Evolutionary conservation across 169 alveolate species (phyloP).

Genomic region (Eimeria brunetti): DNA sequence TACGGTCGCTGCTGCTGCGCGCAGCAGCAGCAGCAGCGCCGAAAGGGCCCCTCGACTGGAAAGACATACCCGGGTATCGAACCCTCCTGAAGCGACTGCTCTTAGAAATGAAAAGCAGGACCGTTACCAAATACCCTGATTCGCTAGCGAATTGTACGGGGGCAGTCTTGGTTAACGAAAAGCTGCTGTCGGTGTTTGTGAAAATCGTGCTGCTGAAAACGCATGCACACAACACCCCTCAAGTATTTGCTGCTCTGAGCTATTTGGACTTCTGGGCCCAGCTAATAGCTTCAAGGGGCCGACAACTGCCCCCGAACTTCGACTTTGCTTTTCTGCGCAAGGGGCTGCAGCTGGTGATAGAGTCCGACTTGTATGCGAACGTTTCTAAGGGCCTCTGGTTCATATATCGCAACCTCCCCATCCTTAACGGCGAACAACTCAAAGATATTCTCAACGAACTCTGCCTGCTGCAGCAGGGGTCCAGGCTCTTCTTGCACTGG

Average conservation of each 20-base stretch:
- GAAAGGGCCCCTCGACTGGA: slow-evolving; percentile 68
- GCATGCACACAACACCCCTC: slow-evolving; percentile 66
- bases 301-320: slow-evolving; percentile 79
- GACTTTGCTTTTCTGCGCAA: slow-evolving; percentile 74
- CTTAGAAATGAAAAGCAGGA: slow-evolving; percentile 74
- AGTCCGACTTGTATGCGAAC: slow-evolving; percentile 70
- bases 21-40: neutral
- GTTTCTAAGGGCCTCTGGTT: slow-evolving; percentile 82
- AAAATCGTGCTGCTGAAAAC: slow-evolving; percentile 76
- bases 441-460: slow-evolving; percentile 32
- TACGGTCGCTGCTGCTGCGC: slow-evolving; percentile 9
- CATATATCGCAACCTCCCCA: slow-evolving; percentile 75
- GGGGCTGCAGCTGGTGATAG: slow-evolving; percentile 72
- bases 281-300: slow-evolving; percentile 55
- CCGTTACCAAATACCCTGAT: slow-evolving; percentile 79
- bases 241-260: slow-evolving; percentile 80
- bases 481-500: slow-evolving; percentile 78
- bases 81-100: slow-evolving; percentile 77
- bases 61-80: slow-evolving; percentile 79
- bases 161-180: slow-evolving; percentile 80
- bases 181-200: slow-evolving; percentile 78
- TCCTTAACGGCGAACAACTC: slow-evolving; percentile 72
- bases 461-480: neutral
- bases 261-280: slow-evolving; percentile 82
- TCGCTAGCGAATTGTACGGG: slow-evolving; percentile 79